Conservation (phyloP, 2,329 filamentous ascomycete genomes). For the Phyllosticta capitalensis region DNA sequence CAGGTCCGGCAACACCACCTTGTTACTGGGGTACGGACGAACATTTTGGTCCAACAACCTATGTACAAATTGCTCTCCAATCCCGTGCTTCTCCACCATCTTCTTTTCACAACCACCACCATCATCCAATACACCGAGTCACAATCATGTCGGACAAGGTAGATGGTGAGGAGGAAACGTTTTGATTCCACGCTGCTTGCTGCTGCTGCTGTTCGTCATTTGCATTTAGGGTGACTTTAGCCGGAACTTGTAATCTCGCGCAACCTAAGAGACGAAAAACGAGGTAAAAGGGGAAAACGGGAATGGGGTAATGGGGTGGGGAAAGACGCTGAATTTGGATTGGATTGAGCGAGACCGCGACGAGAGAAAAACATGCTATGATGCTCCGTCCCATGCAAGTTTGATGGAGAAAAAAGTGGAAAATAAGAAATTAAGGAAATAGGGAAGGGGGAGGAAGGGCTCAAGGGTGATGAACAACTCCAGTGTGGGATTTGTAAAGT, state of each 20-base stretch:
- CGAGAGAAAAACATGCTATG: constrained; percentile 12
- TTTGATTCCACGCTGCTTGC: no score
- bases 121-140: no score
- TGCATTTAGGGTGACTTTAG: no score
- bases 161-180: no score
- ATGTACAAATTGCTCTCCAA: no score
- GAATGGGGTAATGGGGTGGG: neutral
- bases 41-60: no score
- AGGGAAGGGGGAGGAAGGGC: neutral
- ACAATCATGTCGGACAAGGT: no score
- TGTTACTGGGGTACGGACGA: no score
- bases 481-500: neutral
- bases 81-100: no score
- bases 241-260: neutral
- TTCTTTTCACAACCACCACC: no score
- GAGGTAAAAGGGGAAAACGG: neutral
- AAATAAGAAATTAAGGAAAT: neutral
- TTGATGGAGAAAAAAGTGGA: neutral
- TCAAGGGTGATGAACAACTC: neutral
- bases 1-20: no score
- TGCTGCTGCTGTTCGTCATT: no score
- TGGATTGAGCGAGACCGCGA: neutral
- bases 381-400: constrained; percentile 11
- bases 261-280: neutral
- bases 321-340: neutral